Evolutionary conservation across 2,329 filamentous ascomycete species (phyloP), one percentile per base, ranked within the genome.

Genomic region (Dactylellina sp.): DNA sequence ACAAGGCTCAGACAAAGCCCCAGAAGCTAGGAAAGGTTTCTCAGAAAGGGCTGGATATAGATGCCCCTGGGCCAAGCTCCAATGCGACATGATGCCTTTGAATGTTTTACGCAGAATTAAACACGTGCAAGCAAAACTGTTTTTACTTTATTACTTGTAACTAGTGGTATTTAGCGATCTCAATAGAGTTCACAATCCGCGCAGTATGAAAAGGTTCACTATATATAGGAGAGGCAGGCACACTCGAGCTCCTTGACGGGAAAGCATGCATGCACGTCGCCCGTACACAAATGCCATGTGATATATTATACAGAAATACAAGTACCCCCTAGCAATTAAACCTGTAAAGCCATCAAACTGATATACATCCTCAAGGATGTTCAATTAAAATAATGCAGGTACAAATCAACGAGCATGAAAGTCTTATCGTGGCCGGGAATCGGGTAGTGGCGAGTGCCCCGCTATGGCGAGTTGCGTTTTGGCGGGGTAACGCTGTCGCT

Each of bases 401-500:
- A 72, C 68, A 52, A 37, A 56, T 42, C 40, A 37, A 44, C 59
- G 59, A 40, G 37, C 37, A 40, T 40, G 37, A 40, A 40, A n/a
- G 20, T 25, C 46, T 2, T 28, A 28, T 28, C 46, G 39, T 39
- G 35, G 35, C 32, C 42, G 42, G 6, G 16, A 1, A 6, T 40
- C 14, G 35, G n/a, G 32, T 32, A 32, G 50, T 32, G 32, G 28
- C 50, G 18, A 24, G n/a, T 64, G 55, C 68, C 68, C 68, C 68
- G 55, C 68, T 52, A 65, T 35, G 44, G 37, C 47, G 63, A 62
- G 55, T 52, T 72, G 60, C 49, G 53, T 44, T 55, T 60, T 72
- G 68, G 68, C 68, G 68, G 68, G 68, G 68, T 72, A 64, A 32
- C 60, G 18, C 53, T 16, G n/a, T 55, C 60, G 57, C 50, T 57